Percentiles rank a stretch among this genome's conserved stretches.
phyloP scores from a whole-genome alignment of 352 stramenopile species.

The Aphanomyces cochlioides region DNA sequence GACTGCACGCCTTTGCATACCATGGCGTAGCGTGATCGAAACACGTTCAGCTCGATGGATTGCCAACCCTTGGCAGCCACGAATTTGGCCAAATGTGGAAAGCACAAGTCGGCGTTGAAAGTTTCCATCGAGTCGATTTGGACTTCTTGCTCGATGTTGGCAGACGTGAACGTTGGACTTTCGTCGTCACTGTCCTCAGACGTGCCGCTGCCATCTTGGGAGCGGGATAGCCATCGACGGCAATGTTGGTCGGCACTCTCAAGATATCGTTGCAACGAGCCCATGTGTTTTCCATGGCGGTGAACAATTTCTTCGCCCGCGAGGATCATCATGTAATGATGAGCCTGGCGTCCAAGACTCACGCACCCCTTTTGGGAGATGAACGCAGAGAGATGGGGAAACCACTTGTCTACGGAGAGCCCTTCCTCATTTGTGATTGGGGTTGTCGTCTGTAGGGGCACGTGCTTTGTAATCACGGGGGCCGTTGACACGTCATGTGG shows the following conservation, averaged over 20 bases:
- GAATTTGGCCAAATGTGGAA: constrained; percentile 25
- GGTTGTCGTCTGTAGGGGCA: background rate
- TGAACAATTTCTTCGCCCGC: constrained; percentile 24
- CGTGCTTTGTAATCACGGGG: constrained; percentile 5
- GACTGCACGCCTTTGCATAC: constrained; percentile 23
- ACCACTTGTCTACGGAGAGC: constrained; percentile 25
- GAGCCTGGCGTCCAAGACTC: constrained; percentile 24
- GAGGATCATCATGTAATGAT: constrained; percentile 29
- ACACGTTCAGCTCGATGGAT: constrained; percentile 29
- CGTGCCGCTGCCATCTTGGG: constrained; percentile 16
- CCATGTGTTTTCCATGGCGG: constrained; percentile 29
- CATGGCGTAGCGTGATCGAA: constrained; percentile 23
- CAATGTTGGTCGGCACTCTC: constrained; percentile 27
- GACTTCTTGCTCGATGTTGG: constrained; percentile 15
- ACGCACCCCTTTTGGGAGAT: constrained; percentile 21
- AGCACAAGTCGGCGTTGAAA: constrained; percentile 26
- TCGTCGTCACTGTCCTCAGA: constrained; percentile 7
- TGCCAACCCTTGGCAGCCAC: constrained; percentile 25
- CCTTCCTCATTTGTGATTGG: background rate
- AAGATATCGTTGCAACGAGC: constrained; percentile 27
- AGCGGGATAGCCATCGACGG: constrained; percentile 13
- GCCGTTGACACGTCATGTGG: background rate
- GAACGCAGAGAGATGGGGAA: constrained; percentile 22
- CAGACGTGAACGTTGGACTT: background rate
- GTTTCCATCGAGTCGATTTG: background rate